Evolutionary conservation across 2,329 filamentous ascomycete genomes (phyloP), one percentile per base, ranked within the genome.

Genomic region (Alternaria gaisen): DNA sequence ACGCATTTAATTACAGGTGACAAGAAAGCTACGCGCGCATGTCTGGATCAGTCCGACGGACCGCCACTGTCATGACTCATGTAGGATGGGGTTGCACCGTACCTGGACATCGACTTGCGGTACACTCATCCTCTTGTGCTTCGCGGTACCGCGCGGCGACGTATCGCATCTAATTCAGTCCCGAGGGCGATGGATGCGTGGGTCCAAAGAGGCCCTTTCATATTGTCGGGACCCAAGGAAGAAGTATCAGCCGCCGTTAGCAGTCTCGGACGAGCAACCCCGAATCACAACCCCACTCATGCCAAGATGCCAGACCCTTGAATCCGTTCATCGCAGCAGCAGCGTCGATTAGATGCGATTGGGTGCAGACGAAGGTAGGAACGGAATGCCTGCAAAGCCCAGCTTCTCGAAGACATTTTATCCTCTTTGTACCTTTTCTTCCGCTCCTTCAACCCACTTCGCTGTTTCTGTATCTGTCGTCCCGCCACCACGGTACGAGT

Each of bases 401-500:
- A 41, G 43, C 52, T 30, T 50, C 51, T 32, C 36, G 22, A 40
- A 50, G 0, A 3, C 46, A 3, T 12, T 1, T 5, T 28, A 11
- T 40, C 4, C 40, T 5, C 20, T 36, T 26, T 34, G 34, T 44
- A 34, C 18, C 20, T n/a, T 26, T 42, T 20, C 10, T 32, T 18
- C 38, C 32, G 28, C 47, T 42, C 3, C n/a, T 10, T 38, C 28
- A 16, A 7, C 11, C 48, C 48, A 43, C 43, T 28, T 40, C 4
- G 1, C 3, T n/a, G 7, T 5, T 14, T 32, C 18, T n/a, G 26
- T 20, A 26, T 30, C 36, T 48, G 4, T 38, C 11, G 28, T 41
- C n/a, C 44, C 34, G 42, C 58, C 42, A 58, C 58, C 42, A 53
- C 58, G 48, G 54, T 47, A 47, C 48, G 41, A 30, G 30, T n/a